phyloP scores from a whole-genome alignment of 2,329 filamentous ascomycete genomes.

The Hypocrella siamensis region DNA sequence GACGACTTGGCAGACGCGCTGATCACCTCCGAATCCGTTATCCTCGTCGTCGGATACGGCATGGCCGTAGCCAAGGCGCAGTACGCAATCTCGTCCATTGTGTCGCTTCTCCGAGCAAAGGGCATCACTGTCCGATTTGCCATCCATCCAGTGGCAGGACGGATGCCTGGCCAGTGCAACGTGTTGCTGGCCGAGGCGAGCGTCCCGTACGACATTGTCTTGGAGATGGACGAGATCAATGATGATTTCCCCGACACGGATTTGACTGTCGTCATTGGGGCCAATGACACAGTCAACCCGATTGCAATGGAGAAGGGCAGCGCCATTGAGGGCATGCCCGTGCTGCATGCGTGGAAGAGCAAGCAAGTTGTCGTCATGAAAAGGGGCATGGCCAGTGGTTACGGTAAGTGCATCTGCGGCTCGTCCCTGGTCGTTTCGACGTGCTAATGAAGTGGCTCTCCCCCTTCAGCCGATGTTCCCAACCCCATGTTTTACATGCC shows the following conservation, averaged over 20 bases:
- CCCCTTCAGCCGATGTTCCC: constrained; percentile 65
- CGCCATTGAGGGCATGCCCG: constrained; percentile 83
- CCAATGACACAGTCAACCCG: constrained; percentile 86
- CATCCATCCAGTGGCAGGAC: constrained; percentile 77
- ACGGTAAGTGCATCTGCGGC: constrained; percentile 38
- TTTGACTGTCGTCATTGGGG: constrained; percentile 75
- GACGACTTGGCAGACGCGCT: constrained; percentile 70
- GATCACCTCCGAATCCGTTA: constrained; percentile 64
- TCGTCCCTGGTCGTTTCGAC: background rate
- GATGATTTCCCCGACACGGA: constrained; percentile 80
- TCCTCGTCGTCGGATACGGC: constrained; percentile 82
- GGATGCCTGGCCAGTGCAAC: constrained; percentile 91
- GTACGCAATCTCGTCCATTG: constrained; percentile 77
- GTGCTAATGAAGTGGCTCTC: constrained; percentile 8
- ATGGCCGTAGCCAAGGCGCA: constrained; percentile 93
- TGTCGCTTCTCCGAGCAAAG: constrained; percentile 53
- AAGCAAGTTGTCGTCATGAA: constrained; percentile 93
- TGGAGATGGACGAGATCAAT: constrained; percentile 95
- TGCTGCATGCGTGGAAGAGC: constrained; percentile 84
- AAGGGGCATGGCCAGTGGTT: constrained; percentile 74
- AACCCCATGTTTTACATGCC: constrained; percentile 94
- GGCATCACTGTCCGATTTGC: constrained; percentile 75
- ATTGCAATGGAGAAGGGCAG: constrained; percentile 73
- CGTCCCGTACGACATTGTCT: constrained; percentile 80
- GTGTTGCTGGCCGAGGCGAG: constrained; percentile 76